Evolutionary conservation across 2,329 filamentous ascomycete genomes (phyloP), one percentile per base, ranked within the genome.

Genomic region (Calonectria pauciramosa): DNA sequence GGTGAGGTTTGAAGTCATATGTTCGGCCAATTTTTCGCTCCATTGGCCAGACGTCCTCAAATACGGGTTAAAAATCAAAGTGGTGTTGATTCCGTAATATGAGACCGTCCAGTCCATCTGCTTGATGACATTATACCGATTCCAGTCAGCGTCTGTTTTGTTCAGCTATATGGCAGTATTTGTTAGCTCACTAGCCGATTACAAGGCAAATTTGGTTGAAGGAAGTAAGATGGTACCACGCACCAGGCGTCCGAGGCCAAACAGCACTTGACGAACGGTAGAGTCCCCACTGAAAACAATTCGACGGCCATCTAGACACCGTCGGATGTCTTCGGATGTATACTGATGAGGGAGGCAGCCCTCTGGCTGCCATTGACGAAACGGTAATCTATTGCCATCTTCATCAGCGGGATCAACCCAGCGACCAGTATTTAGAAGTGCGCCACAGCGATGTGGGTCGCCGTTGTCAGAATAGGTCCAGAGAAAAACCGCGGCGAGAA

Each of bases 261-360:
- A 92, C 81, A 90, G 93, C 7, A 92, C 82, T 78, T 92, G 89
- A 18, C 91, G 88, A 8, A 88, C 87, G 1, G 88, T 89, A 3
- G 89, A 90, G 82, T 93, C 92, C 49, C 92, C 92, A 47, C 88
- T 86, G 78, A 93, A 90, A 16, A 91, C 85, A n/a, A 93, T 79
- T 59, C 86, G 87, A 30, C 87, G 88, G 20, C 85, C 84, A 13
- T 83, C 83, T n/a, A 92, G 85, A 79, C 92, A 93, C 67, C 83
- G 82, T 30, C 84, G 82, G 64, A 92, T 86, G 56, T 91, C 89
- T 28, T 86, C 81, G 7, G 82, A 80, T 20, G 86, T 85, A 83
- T 93, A 92, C 71, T 88, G 84, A 75, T 89, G 88, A 81, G 92
- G 86, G 68, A 90, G 87, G 83, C 92, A 93, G 38, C 90, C 89